These are phyloP conservation scores for Penicillium daleae DNA, from an alignment of 495 filamentous ascomycete genomes.

Conservation along the genomic window DNA sequence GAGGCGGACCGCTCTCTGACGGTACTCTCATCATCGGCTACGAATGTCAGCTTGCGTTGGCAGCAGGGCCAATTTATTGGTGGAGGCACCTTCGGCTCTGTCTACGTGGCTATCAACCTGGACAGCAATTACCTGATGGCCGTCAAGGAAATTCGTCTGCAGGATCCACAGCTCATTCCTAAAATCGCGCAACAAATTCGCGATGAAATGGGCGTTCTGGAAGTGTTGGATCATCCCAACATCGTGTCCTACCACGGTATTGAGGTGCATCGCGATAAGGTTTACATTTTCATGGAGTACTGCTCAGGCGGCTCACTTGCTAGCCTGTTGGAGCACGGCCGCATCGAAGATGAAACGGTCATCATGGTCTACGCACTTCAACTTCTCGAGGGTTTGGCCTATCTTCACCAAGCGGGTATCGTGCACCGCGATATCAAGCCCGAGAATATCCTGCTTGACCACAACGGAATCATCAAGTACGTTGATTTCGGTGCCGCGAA, in stretches of 20 bases:
- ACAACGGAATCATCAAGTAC: slow-evolving; percentile 98
- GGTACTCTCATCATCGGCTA: slow-evolving; percentile 88
- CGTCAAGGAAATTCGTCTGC: slow-evolving; percentile 96
- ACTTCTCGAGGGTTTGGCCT: slow-evolving; percentile 92
- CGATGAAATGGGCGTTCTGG: slow-evolving; percentile 95
- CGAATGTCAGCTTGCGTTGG: slow-evolving; percentile 93
- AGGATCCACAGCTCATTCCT: slow-evolving; percentile 95
- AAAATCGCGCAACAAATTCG: slow-evolving; percentile 90
- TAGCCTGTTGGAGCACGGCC: slow-evolving; percentile 86
- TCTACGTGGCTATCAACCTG: slow-evolving; percentile 95
- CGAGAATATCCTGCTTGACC: slow-evolving; percentile 96
- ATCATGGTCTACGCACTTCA: slow-evolving; percentile 98
- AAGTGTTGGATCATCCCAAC: slow-evolving; percentile 94
- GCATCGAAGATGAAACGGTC: slow-evolving; percentile 97
- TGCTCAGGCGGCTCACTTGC: slow-evolving; percentile 96
- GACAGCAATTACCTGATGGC: slow-evolving; percentile 97
- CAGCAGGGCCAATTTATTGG: slow-evolving; percentile 97
- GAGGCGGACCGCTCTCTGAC: slow-evolving; percentile 95
- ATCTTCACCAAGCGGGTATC: slow-evolving; percentile 87
- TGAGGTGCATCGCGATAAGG: slow-evolving; percentile 96
- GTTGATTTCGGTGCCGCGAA: slow-evolving; percentile 98
- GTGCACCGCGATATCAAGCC: slow-evolving; percentile 98
- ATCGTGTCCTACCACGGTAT: slow-evolving; percentile 98
- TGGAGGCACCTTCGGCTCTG: slow-evolving; percentile 94
- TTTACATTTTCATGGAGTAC: slow-evolving; percentile 99